phyloP scores from a whole-genome alignment of 805 yeast species.

The Metschnikowia kofuensis region DNA sequence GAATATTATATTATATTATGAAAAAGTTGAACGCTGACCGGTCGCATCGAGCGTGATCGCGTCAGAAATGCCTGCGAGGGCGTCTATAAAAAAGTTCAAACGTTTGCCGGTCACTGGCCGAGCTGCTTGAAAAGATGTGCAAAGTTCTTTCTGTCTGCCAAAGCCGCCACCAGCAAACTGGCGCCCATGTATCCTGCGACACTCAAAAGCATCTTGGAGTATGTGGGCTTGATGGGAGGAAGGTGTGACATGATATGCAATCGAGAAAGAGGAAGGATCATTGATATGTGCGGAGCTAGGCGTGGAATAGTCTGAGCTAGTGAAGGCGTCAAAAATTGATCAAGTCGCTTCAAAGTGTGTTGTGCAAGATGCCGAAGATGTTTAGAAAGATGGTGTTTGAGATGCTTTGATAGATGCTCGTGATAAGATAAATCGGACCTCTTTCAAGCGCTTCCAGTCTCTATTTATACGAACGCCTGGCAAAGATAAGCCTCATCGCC shows the following conservation, averaged over 20 bases:
- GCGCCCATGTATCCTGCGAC: conserved; percentile 25
- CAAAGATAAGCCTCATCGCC: background rate
- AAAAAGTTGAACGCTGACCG: background rate
- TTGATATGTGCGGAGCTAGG: background rate
- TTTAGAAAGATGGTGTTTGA: too few relatives aligned
- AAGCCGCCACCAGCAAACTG: conserved; percentile 26
- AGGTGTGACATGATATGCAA: conserved; percentile 10
- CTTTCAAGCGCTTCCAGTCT: too few relatives aligned
- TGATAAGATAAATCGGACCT: too few relatives aligned
- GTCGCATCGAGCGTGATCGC: too few relatives aligned
- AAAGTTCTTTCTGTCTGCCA: conserved; percentile 30
- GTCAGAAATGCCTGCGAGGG: background rate
- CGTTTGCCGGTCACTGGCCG: conserved; percentile 19
- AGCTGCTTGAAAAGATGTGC: conserved; percentile 31
- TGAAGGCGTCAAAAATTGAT: background rate
- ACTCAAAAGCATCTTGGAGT: conserved; percentile 20
- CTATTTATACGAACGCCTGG: background rate
- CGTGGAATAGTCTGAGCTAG: background rate
- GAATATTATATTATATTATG: background rate
- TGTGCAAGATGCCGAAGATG: too few relatives aligned
- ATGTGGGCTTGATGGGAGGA: conserved; percentile 11
- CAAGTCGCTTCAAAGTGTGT: too few relatives aligned
- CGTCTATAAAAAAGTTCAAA: background rate
- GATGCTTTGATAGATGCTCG: too few relatives aligned
- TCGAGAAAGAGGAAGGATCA: conserved; percentile 9